Evolutionary conservation across 495 filamentous ascomycete species (phyloP).

Genomic region (Aspergillus conjunctus): DNA sequence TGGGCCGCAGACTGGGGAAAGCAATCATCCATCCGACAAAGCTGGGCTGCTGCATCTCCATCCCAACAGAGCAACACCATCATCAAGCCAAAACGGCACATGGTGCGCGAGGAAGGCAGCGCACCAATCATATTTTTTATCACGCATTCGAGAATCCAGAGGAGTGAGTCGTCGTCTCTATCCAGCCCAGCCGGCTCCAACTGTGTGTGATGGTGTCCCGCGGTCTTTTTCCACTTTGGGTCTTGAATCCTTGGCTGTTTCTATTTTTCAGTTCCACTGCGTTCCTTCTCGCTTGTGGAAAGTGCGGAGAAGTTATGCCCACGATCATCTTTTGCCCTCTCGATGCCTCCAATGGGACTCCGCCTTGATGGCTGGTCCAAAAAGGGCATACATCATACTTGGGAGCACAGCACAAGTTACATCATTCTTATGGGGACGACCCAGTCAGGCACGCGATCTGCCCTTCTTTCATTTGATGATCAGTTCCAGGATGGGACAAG

Average conservation of each 20-base stretch:
- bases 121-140: neutral
- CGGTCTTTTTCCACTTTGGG: slow-evolving; percentile 4
- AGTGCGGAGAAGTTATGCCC: neutral
- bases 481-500: neutral
- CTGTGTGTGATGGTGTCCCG: neutral
- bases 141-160: too few relatives aligned
- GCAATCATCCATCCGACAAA: neutral
- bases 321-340: neutral
- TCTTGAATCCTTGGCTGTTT: neutral
- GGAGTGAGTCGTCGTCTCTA: neutral
- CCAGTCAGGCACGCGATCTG: slow-evolving; percentile 18
- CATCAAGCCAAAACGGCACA: slow-evolving; percentile 6
- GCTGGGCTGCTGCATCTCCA: neutral
- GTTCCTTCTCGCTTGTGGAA: neutral
- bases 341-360: neutral
- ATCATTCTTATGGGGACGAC: neutral
- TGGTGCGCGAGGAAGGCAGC: neutral
- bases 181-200: neutral
- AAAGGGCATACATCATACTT: too few relatives aligned
- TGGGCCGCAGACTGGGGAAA: slow-evolving; percentile 19
- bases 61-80: neutral
- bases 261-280: too few relatives aligned
- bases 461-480: neutral
- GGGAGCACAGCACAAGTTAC: neutral
- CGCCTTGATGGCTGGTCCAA: too few relatives aligned